A percentile compares a stretch with the other conserved stretches of the same genome.
These are phyloP conservation scores for Kuraishia cidri DNA, from an alignment of 805 yeast genomes.

Conservation along the genomic window DNA sequence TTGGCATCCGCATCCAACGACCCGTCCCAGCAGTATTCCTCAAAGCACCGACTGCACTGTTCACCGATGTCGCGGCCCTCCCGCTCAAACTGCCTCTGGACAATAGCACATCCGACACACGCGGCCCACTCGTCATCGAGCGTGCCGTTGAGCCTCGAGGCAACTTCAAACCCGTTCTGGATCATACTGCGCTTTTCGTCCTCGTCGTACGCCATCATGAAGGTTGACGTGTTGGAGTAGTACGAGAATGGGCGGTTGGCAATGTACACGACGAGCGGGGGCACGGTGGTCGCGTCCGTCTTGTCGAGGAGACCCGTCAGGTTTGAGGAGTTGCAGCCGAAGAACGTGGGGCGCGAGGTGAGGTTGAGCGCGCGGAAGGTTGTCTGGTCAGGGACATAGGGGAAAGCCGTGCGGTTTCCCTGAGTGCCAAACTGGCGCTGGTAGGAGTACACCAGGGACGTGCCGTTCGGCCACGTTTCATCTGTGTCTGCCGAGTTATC, in stretches of 20 bases:
- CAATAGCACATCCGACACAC: conserved; percentile 78
- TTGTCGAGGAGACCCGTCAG: conserved; percentile 41
- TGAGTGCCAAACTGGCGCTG: conserved; percentile 45
- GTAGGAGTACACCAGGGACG: conserved; percentile 47
- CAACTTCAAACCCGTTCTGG: conserved; percentile 65
- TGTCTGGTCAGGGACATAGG: conserved; percentile 66
- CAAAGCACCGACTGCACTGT: conserved; percentile 67
- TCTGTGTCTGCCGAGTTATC: conserved; percentile 62
- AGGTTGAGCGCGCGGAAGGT: conserved; percentile 54
- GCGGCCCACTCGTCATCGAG: conserved; percentile 60
- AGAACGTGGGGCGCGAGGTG: conserved; percentile 66
- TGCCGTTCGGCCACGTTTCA: conserved; percentile 58
- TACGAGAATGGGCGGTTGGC: conserved; percentile 66
- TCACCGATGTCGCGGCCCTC: conserved; percentile 47
- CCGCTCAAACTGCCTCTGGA: conserved; percentile 73
- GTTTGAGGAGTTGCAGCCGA: conserved; percentile 70
- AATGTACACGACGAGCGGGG: conserved; percentile 71
- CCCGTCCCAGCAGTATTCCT: conserved; percentile 54
- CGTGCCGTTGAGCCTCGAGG: conserved; percentile 59
- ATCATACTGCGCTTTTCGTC: conserved; percentile 52
- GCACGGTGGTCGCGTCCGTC: conserved; percentile 27
- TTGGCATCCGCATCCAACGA: conserved; percentile 7
- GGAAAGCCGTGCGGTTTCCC: conserved; percentile 59
- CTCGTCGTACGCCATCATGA: conserved; percentile 50
- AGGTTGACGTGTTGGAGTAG: conserved; percentile 67